Evolutionary conservation across 768 basidiomycete species (phyloP).

Genomic region (Amanita fuliginea): DNA sequence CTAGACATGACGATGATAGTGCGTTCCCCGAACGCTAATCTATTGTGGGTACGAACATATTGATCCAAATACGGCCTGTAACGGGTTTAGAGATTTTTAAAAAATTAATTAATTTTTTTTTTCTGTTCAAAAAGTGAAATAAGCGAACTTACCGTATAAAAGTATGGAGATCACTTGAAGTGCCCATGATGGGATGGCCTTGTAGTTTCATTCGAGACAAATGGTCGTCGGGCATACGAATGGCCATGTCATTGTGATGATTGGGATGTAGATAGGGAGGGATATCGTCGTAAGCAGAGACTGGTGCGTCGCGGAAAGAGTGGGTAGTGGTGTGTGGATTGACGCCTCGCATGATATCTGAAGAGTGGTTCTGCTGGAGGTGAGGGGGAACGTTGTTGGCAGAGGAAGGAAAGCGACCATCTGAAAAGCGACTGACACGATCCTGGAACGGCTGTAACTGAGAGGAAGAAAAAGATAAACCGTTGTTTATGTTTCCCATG

Average conservation of each 20-base stretch:
- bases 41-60: constrained; percentile 75
- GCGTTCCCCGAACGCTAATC: constrained; percentile 85
- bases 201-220: constrained; percentile 57
- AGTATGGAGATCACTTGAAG: constrained; percentile 64
- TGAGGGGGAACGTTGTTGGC: constrained; percentile 36
- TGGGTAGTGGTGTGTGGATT: constrained; percentile 58
- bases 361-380: constrained; percentile 33
- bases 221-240: constrained; percentile 55
- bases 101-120: constrained; percentile 1
- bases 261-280: constrained; percentile 41
- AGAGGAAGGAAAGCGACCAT: constrained; percentile 39
- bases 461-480: constrained; percentile 36
- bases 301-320: constrained; percentile 41
- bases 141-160: constrained; percentile 55
- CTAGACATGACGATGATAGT: constrained; percentile 97
- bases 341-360: constrained; percentile 56
- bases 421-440: constrained; percentile 44
- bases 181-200: constrained; percentile 41
- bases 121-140: constrained; percentile 8
- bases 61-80: constrained; percentile 71
- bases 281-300: constrained; percentile 48
- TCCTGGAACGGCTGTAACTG: constrained; percentile 50
- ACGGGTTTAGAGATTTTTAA: constrained; percentile 10
- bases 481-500: constrained; percentile 33
- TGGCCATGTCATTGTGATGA: constrained; percentile 44